Evolutionary conservation across 192 early-diverging fungal genomes (phyloP), one percentile per base, ranked within the genome.

Genomic region (Backusella macrospora): DNA sequence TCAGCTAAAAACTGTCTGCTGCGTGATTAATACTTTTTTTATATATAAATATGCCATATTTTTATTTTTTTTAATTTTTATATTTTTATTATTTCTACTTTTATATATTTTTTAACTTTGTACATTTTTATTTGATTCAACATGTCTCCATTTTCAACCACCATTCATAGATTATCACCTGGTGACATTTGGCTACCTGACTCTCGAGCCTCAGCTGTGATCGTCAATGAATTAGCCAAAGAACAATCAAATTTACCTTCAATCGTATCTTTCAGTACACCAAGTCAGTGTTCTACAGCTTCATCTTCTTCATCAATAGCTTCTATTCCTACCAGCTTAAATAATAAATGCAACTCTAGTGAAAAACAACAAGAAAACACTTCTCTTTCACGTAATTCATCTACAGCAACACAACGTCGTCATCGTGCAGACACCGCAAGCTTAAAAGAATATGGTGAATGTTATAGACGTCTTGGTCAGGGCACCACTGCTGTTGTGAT

Each of bases 401-500:
- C 72, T 64, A 43, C 62, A 21, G 13, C 73, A 65, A 23, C 48
- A 29, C 37, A 45, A 37, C 55, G 64, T 18, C 63, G 62, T 29
- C 70, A 72, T 52, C 70, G 71, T 59, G 52, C 70, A 21, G 65
- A 62, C 21, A 79, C 78, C 14, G 71, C 78, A 23, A 80, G 48
- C 21, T 38, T 80, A 43, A 80, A 80, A 52, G 74, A 80, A 46
- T 80, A 80, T 40, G 78, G 78, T 4, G 74, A 72, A 55, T 75
- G 86, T 1, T 93, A 90, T 74, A 84, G 89, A 73, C 65, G 74
- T 48, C 92, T 99, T 34, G 97, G 97, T 7, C 85, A 90, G 70
- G 97, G 97, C 21, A 93, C 95, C 1, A 96, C 94, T 6, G 97
- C 97, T 0, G 88, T 97, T 5, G 97, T 99, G 46, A 75, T 75